Base-by-base conservation (phyloP, 768 basidiomycete species). In the Termitomyces sp. region DNA sequence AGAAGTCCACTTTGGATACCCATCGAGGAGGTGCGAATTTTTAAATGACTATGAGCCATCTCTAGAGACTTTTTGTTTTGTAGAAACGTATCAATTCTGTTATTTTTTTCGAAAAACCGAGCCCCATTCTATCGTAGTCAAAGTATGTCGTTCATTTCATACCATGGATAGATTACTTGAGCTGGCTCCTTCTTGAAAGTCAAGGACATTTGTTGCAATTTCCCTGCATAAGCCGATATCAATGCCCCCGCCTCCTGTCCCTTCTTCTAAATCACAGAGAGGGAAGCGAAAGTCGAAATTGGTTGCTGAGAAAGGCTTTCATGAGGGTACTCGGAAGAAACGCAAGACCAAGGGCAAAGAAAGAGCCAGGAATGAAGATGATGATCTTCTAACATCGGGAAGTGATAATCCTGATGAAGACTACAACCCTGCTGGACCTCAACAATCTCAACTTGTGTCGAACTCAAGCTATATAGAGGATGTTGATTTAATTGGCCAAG, bases 31-130 rank as follows among this genome's bases (percentile, higher is more conserved):
- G 94, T 92, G 61, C 45, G 30, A 51, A 13, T 5, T 52, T 56
- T 52, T 56, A 45, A 3, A 56, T 56, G 54, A 36, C 26, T 50
- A 35, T 43, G 51, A 45, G 53, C 40, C 20, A 28, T 49, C 50
- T n/a, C 55, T 28, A 8, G 0, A 46, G 2, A 46, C 33, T 8
- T 13, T 14, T 18, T n/a, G 1, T 10, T 30, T 7, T 49, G 20
- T 67, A 95, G 94, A 90, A 59, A 81, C 80, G 0, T 96, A 95
- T 66, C 94, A 96, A 62, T 94, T 92, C 68, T 92, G 89, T 49
- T 96, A 92, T 68, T 96, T 94, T 72, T 76, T 95, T 62, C 83
- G 92, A 24, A 86, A 86, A 70, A 86, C 84, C 2, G 92, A 93
- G 52, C 81, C 88, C 10, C 91, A 95, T 69, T 85, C 90, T 0